Base-by-base conservation (phyloP, 2,329 filamentous ascomycete genomes). In the Colletotrichum tofieldiae region DNA sequence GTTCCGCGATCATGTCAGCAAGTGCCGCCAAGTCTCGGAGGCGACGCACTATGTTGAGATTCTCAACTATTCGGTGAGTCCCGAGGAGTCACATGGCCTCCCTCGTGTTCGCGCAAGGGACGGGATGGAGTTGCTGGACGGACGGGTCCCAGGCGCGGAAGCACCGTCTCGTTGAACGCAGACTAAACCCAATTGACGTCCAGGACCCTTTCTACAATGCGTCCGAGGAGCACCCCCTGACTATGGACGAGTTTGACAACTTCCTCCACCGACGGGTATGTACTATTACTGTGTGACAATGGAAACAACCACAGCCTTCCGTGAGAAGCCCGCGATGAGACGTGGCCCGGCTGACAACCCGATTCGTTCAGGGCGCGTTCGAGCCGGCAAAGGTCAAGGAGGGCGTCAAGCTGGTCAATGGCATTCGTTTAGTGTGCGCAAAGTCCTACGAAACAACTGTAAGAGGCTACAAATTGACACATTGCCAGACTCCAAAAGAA, bases 1-100 rank as follows among this genome's bases (percentile, higher is more conserved):
- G 80, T 90, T 90, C 75, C 81, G 82, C 73, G 75, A 79, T 41
- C 84, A 86, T 76, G 82, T 91, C 70, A 77, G 82, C 12, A 78
- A 84, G 56, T 90, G 87, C 77, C 83, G 80, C 29, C 81, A 83
- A 41, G 86, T 90, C 59, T 72, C 79, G 4, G 89, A 91, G 79
- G 81, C 80, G 65, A 90, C 88, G 23, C 85, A 82, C 74, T 91
- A 89, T 77, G 75, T 91, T 32, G 87, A 91, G 78, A 88, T 90
- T 47, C 84, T 89, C 76, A 91, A 90, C 75, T 91, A 89, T 75
- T 86, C 88, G 77, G 89, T 90, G 78, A 74, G 86, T 78, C 16
- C 2, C 16, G 37, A 65, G 52, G 54, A 55, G 37, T 43, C 20
- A 35, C n/a, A 49, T 8, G n/a, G n/a, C 20, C n/a, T 49, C 23